These are phyloP conservation scores for Phycomyces nitens DNA, from an alignment of 192 early-diverging fungal species.

Conservation along the genomic window DNA sequence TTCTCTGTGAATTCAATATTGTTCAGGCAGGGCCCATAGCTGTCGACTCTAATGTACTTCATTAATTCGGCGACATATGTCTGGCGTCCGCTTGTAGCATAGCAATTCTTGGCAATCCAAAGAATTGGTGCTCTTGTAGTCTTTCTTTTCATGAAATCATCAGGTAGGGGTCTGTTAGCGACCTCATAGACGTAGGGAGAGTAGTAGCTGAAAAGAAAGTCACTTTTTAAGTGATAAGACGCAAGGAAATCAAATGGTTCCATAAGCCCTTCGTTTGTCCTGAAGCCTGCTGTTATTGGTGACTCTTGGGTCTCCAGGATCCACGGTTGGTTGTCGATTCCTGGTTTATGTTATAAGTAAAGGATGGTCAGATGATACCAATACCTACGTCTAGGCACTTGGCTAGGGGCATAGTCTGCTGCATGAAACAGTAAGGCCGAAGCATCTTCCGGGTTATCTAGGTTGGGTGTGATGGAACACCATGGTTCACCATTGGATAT, in stretches of 20 bases:
- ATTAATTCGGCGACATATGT: slow-evolving; percentile 9
- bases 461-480: slow-evolving; percentile 12
- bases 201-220: slow-evolving; percentile 11
- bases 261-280: slow-evolving; percentile 2
- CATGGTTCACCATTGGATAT: slow-evolving; percentile 2
- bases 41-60: slow-evolving; percentile 16
- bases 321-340: slow-evolving; percentile 6
- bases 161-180: slow-evolving; percentile 15
- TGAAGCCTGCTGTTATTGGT: slow-evolving; percentile 9
- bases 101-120: slow-evolving; percentile 22
- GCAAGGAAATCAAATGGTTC: slow-evolving; percentile 18
- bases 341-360: slow-evolving; percentile 1
- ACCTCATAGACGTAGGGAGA: slow-evolving; percentile 8
- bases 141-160: slow-evolving; percentile 13
- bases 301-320: slow-evolving; percentile 14
- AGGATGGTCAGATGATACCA: neutral
- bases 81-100: slow-evolving; percentile 10
- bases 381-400: slow-evolving; percentile 11
- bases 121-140: slow-evolving; percentile 5
- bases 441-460: neutral
- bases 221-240: slow-evolving; percentile 14
- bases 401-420: neutral
- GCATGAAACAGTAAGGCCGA: slow-evolving; percentile 19
- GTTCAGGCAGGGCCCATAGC: slow-evolving; percentile 19
- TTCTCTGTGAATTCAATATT: slow-evolving; percentile 3